Percentiles rank a stretch among this genome's conserved stretches.
phyloP scores from a whole-genome alignment of 192 early-diverging fungal species.

The Coemansia sp. region DNA sequence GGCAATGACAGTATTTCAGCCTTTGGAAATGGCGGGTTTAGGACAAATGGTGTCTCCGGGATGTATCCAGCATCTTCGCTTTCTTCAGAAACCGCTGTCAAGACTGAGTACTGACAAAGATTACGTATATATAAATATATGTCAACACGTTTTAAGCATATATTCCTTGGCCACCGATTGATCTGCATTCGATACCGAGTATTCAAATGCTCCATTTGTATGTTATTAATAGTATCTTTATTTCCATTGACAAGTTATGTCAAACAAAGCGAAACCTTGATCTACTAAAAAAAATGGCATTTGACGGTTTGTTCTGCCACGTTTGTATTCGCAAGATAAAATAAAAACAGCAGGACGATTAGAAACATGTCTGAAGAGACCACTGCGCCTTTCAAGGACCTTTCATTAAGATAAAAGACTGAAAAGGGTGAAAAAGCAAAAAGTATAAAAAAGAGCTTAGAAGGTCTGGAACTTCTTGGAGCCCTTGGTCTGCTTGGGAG shows the following conservation, averaged over 20 bases:
- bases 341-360: background rate
- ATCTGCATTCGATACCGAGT: too few species aligned
- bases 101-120: conserved; percentile 1
- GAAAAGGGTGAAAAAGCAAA: background rate
- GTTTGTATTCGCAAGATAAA: background rate
- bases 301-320: background rate
- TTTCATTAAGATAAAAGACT: conserved; percentile 4
- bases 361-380: background rate
- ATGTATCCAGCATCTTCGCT: background rate
- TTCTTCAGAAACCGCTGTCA: conserved; percentile 1
- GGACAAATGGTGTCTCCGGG: background rate
- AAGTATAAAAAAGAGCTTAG: conserved; percentile 55
- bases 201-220: too few species aligned
- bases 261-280: background rate
- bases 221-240: too few species aligned
- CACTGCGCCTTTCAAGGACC: background rate
- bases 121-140: too few species aligned
- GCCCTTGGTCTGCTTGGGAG: conserved; percentile 78
- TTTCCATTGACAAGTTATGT: too few species aligned
- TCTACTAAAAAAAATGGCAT: background rate
- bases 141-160: too few species aligned
- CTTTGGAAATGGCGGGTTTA: background rate
- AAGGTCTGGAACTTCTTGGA: conserved; percentile 92
- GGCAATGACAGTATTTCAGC: background rate
- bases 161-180: too few species aligned